Base-by-base conservation (phyloP, 2,329 filamentous ascomycete species). In the Pleoardoris graminearum region DNA sequence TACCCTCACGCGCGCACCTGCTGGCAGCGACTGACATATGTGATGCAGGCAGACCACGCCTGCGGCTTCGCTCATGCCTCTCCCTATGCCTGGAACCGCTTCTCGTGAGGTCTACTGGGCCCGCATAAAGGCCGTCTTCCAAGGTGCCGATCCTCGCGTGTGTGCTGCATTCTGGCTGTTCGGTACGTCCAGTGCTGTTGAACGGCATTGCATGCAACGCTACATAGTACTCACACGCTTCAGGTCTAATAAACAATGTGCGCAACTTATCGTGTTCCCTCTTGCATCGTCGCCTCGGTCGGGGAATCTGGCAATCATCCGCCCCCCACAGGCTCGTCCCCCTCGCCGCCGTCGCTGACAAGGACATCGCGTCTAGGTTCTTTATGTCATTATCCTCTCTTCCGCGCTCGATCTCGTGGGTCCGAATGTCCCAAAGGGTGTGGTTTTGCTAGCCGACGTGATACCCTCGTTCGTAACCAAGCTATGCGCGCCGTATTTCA, bases 321-420 rank as follows among this genome's bases (percentile, higher is more conserved):
- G n/a, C n/a, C n/a, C n/a, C n/a, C n/a, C n/a, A n/a, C n/a, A n/a
- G n/a, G n/a, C n/a, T n/a, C 7, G 16, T 8, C 21, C 25, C 3
- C n/a, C 3, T 11, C 16, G 5, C 23, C 38, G 14, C 21, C 12
- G 5, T 27, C 14, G 29, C 21, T 27, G 22, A 27, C 38, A 16
- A 16, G n/a, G 2, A 4, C 22, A n/a, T 11, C 19, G 4, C 22
- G 11, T 6, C 21, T 5, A 47, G 44, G 44, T 47, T 62, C 88
- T 97, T 76, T 97, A 97, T 75, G 93, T 97, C 50, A 90, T 97
- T 72, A 94, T 97, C 70, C 88, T 99, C 66, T 95, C 91, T 25
- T 90, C 94, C 30, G 94, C 94, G 3, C 89, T 97, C 66, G 94
- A 99, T 68, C 89, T 99, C 56, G 94, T 97, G 63, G 93, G 93